phyloP scores from a whole-genome alignment of 169 alveolate species.

The Plasmodium knowlesi region DNA sequence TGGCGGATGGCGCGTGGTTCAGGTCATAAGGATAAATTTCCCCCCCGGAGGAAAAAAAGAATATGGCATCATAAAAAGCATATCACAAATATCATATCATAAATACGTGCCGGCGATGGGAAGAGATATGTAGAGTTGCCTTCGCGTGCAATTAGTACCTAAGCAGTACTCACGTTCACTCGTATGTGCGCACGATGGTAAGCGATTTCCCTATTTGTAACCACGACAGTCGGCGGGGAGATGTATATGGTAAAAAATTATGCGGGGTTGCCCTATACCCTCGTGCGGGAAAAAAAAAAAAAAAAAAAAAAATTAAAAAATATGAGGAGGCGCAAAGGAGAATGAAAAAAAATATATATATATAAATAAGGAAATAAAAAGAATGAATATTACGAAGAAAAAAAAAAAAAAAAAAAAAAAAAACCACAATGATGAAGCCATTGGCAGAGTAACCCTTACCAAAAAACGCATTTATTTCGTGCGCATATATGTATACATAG shows the following conservation, averaged over 20 bases:
- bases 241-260: background rate
- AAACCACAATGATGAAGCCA: background rate
- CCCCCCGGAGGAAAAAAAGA: background rate
- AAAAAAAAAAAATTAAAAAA: no score
- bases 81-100: background rate
- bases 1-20: background rate
- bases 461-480: background rate
- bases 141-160: background rate
- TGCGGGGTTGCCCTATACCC: background rate
- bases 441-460: background rate
- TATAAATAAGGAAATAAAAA: background rate
- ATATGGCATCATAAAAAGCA: background rate
- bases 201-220: background rate
- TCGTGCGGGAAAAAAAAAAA: background rate
- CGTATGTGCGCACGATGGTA: background rate
- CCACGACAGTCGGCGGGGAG: background rate
- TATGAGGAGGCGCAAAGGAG: background rate
- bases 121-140: background rate
- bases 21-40: background rate
- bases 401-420: background rate
- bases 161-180: background rate
- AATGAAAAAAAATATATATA: background rate
- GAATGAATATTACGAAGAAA: background rate
- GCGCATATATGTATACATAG: background rate
- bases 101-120: background rate